phyloP scores from a whole-genome alignment of 2,329 filamentous ascomycete genomes.

The Clarireedia homoeocarpa region DNA sequence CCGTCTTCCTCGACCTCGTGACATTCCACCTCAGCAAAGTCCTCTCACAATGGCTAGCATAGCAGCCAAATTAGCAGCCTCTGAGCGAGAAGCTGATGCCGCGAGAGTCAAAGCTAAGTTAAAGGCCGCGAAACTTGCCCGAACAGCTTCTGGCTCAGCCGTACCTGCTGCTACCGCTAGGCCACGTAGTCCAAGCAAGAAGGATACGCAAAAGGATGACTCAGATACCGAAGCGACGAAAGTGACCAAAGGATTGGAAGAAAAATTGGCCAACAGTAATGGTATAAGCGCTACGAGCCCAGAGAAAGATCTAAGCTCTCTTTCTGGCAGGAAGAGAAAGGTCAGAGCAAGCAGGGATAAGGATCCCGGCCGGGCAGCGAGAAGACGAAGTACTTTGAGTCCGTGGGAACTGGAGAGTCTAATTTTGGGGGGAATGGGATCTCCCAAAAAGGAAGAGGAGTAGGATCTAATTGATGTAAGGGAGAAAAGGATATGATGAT shows the following conservation, averaged over 20 bases:
- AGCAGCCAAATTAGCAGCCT: conserved; percentile 55
- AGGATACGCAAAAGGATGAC: background rate
- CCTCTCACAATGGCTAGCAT: conserved; percentile 55
- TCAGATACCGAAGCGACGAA: conserved; percentile 14
- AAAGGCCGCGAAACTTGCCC: conserved; percentile 41
- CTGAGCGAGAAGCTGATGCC: conserved; percentile 56
- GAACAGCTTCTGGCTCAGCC: conserved; percentile 4
- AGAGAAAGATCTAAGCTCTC: conserved; percentile 8
- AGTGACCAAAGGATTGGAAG: conserved; percentile 23
- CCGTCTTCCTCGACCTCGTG: conserved; percentile 25
- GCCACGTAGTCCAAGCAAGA: conserved; percentile 1
- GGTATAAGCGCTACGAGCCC: background rate
- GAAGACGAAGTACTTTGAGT: conserved; percentile 67
- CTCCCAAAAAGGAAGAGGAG: conserved; percentile 6
- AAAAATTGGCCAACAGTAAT: conserved; percentile 11
- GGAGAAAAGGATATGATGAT: background rate
- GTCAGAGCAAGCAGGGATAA: conserved; percentile 28
- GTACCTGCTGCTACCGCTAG: background rate
- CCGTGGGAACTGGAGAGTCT: conserved; percentile 66
- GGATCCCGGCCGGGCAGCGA: conserved; percentile 39
- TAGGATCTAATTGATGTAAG: background rate
- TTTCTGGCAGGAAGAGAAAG: conserved; percentile 33
- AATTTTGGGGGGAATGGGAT: conserved; percentile 36
- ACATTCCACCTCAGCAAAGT: conserved; percentile 38
- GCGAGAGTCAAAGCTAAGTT: conserved; percentile 56